Evolutionary conservation across 805 yeast genomes (phyloP).

Genomic region (Cyberlindnera mycetangii): DNA sequence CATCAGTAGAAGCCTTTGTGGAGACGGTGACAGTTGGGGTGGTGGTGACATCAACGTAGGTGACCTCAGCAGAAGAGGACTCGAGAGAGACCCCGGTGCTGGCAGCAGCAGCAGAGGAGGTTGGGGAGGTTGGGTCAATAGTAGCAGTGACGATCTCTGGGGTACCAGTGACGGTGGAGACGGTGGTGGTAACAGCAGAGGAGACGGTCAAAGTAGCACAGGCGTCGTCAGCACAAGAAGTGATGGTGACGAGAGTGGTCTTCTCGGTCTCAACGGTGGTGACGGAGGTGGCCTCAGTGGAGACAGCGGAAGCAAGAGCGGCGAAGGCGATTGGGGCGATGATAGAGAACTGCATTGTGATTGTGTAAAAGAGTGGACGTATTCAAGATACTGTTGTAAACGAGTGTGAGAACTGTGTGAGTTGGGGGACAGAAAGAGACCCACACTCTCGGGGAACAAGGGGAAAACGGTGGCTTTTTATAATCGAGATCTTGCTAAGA

Average conservation of each 20-base stretch:
- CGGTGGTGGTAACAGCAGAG: slow-evolving; percentile 22
- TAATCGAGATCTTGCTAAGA: not conserved
- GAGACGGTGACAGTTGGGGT: slow-evolving; percentile 38
- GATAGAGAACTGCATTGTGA: slow-evolving; percentile 28
- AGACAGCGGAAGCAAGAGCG: slow-evolving; percentile 23
- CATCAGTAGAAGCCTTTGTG: slow-evolving; percentile 41
- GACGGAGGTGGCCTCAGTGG: slow-evolving; percentile 25
- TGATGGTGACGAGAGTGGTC: slow-evolving; percentile 27
- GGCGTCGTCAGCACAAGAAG: slow-evolving; percentile 26
- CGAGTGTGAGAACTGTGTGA: slow-evolving; percentile 6
- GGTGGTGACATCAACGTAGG: slow-evolving; percentile 38
- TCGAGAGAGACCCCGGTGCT: slow-evolving; percentile 32
- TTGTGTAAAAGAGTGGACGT: slow-evolving; percentile 25
- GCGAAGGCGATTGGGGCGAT: slow-evolving; percentile 26
- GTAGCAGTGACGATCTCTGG: slow-evolving; percentile 2
- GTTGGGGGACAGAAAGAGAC: not conserved
- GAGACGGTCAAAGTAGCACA: slow-evolving; percentile 23
- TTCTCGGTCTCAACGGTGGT: slow-evolving; percentile 12
- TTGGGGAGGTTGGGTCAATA: too few species aligned
- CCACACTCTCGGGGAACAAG: not conserved
- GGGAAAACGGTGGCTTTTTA: not conserved
- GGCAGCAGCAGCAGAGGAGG: slow-evolving; percentile 4
- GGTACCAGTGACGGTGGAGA: slow-evolving; percentile 22
- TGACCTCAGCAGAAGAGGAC: slow-evolving; percentile 39
- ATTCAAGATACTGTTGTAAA: slow-evolving; percentile 12